Evolutionary conservation across 345 rosid genomes (phyloP).

Genomic region (Erodium maritimum): DNA sequence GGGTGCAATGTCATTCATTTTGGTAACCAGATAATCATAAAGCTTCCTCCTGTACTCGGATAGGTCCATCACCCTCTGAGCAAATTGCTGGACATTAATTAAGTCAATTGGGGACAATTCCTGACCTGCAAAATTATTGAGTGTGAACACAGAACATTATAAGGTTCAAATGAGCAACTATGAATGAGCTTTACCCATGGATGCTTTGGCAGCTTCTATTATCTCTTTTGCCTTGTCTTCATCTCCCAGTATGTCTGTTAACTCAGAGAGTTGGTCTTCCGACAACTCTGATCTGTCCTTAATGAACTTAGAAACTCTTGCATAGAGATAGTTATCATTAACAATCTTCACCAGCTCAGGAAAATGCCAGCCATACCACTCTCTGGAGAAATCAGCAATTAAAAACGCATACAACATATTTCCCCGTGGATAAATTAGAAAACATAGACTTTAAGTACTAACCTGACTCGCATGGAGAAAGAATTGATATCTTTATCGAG

Average conservation of each 20-base stretch:
- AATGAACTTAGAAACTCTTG: conserved; percentile 54
- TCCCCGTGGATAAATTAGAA: neutral
- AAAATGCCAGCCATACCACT: conserved; percentile 99
- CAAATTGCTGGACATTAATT: conserved; percentile 70
- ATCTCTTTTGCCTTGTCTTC: conserved; percentile 88
- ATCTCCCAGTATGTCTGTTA: conserved; percentile 69
- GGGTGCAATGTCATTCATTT: conserved; percentile 95
- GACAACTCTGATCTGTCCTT: conserved; percentile 62
- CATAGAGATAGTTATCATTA: conserved; percentile 81
- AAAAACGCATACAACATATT: neutral
- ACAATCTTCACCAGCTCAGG: conserved; percentile 90
- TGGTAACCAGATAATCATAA: conserved; percentile 67
- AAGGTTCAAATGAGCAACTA: neutral
- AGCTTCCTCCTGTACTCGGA: conserved; percentile 83
- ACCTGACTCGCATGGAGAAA: conserved; percentile 93
- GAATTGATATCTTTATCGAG: conserved; percentile 89
- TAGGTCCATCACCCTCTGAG: conserved; percentile 75
- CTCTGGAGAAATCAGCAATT: conserved; percentile 30
- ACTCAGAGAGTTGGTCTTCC: conserved; percentile 42
- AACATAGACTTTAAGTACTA: conserved; percentile 9
- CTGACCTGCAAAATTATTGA: conserved; percentile 44
- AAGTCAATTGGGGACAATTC: conserved; percentile 77
- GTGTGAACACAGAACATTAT: conserved; percentile 1
- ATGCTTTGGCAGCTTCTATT: conserved; percentile 91
- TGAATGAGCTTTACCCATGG: conserved; percentile 55